Percentiles rank a stretch among this genome's conserved stretches.
Conservation (phyloP, 2,329 filamentous ascomycete genomes). For the Calonectria honghensis region DNA sequence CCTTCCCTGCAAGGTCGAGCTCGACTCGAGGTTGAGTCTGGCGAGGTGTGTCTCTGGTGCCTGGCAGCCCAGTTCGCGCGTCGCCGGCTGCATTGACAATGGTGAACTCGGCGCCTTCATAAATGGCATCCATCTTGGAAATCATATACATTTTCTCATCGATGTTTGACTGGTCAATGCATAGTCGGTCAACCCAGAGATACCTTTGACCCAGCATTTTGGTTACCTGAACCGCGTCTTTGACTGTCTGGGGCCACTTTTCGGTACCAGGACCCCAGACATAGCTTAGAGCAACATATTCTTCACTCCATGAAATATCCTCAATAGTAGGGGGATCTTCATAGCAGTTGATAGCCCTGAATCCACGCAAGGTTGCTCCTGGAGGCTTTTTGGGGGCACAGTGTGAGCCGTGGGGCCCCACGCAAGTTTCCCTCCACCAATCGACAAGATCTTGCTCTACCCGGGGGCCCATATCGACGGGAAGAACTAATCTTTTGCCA, state of each 20-base stretch:
- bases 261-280: background rate
- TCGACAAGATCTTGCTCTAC: background rate
- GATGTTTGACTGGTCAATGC: background rate
- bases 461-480: background rate
- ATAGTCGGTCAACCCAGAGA: background rate
- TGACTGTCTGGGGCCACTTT: background rate
- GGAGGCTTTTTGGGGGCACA: background rate
- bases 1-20: background rate
- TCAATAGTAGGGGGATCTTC: background rate
- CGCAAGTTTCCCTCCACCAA: background rate
- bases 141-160: background rate
- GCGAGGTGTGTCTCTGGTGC: background rate
- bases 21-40: background rate
- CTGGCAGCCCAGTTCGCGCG: background rate
- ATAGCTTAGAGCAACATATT: background rate
- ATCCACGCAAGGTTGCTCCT: background rate
- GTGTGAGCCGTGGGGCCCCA: background rate
- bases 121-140: constrained; percentile 1
- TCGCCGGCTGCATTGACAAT: background rate
- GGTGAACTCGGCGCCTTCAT: background rate
- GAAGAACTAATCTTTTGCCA: background rate
- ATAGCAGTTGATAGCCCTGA: background rate
- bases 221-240: background rate
- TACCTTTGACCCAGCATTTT: background rate
- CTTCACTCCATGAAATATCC: background rate